Evolutionary conservation across 805 yeast species (phyloP).

Genomic region (Ogataea zsoltii): DNA sequence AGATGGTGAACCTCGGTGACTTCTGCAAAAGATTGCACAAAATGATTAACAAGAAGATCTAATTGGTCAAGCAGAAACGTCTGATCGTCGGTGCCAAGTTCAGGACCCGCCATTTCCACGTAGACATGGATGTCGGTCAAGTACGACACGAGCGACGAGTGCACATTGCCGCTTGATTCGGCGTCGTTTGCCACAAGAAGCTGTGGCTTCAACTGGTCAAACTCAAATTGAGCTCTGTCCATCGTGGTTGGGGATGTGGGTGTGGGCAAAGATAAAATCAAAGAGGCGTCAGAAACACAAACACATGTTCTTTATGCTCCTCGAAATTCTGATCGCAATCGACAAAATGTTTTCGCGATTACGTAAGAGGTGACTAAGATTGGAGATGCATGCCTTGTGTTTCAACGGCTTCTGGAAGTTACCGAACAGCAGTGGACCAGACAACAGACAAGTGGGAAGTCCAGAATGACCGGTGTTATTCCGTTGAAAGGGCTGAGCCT

Average conservation of each 20-base stretch:
- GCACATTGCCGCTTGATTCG: slow-evolving; percentile 13
- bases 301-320: slow-evolving; percentile 3
- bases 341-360: no score
- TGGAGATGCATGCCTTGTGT: no score
- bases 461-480: no score
- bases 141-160: slow-evolving; percentile 17
- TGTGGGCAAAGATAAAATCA: background rate
- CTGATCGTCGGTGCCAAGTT: slow-evolving; percentile 22
- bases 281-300: background rate
- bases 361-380: slow-evolving; percentile 1
- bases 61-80: slow-evolving; percentile 26
- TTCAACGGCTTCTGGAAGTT: no score
- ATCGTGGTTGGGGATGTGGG: slow-evolving; percentile 2
- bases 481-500: no score
- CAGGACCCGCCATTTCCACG: slow-evolving; percentile 7
- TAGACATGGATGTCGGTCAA: slow-evolving; percentile 17
- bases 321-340: no score
- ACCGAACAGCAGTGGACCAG: no score
- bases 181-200: slow-evolving; percentile 17
- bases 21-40: slow-evolving; percentile 20
- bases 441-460: no score
- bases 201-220: slow-evolving; percentile 18
- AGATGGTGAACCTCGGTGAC: slow-evolving; percentile 26
- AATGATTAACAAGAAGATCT: slow-evolving; percentile 23
- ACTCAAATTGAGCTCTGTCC: slow-evolving; percentile 17